Base-by-base conservation (phyloP, 495 filamentous ascomycete species). In the Viridothelium virens region DNA sequence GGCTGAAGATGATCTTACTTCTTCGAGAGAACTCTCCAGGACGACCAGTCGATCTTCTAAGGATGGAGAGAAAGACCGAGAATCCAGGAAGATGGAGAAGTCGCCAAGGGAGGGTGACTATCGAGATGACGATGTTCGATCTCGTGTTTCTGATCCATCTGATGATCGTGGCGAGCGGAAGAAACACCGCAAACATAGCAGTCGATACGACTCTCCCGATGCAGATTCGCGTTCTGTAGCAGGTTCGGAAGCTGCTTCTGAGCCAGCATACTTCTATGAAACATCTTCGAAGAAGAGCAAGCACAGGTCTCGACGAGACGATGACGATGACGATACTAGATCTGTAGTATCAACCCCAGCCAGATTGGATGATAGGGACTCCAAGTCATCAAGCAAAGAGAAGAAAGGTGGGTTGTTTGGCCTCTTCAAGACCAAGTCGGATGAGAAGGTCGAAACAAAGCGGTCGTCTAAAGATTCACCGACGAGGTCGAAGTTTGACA, bases 381-480 rank as follows among this genome's bases (percentile, higher is more conserved):
- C 66, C 1, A 62, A 67, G 9, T 50, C 67, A 18, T 56, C 65
- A 5, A 77, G 75, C 56, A 74, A 75, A 62, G 75, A 75, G 39
- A 75, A 75, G 66, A 77, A 74, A 44, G 70, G 75, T 36, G 76
- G 76, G 16, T 37, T 78, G 7, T 78, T 78, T 53, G 74, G 75
- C 3, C 50, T 71, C 11, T 72, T 77, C 39, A 73, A 71, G 39
- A 68, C 72, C 63, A 76, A 75, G 66, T 73, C 73, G 0, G 66
- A 69, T 14, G 76, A 78, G 11, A 70, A 61, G 31, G 61, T 50
- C 10, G 18, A 66, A 59, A 31, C 63, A 56, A 25, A 61, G 46
- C 65, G 44, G 12, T 50, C 47, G 6, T 70, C 70, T 2, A 68
- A 70, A 37, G 68, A 65, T 9, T 64, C 70, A 9, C 38, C 68